phyloP scores from a whole-genome alignment of 1,139 yeast genomes.

The Ogataea hybrid region DNA sequence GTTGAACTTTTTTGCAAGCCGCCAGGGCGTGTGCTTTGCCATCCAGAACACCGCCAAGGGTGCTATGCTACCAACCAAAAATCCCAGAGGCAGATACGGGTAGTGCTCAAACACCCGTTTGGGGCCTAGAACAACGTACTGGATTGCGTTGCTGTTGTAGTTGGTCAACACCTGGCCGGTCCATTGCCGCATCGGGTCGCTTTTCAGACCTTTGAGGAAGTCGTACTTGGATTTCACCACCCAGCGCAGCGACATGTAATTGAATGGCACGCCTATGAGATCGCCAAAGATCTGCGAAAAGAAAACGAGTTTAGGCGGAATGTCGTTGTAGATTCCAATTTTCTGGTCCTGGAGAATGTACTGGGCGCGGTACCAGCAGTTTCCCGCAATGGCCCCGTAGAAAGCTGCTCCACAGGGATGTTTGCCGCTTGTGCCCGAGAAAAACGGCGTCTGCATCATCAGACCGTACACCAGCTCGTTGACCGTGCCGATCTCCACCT shows the following conservation, averaged over 20 bases:
- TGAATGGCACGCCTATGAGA: constrained; percentile 48
- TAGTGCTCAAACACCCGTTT: constrained; percentile 40
- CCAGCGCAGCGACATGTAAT: constrained; percentile 47
- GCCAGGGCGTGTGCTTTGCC: constrained; percentile 24
- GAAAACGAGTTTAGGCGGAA: constrained; percentile 47
- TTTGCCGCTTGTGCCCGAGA: constrained; percentile 13
- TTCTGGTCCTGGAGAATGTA: constrained; percentile 47
- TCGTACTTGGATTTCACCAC: constrained; percentile 40
- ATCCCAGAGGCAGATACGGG: constrained; percentile 44
- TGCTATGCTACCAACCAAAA: constrained; percentile 39
- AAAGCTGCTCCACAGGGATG: constrained; percentile 51
- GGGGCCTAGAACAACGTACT: constrained; percentile 51
- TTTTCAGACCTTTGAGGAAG: constrained; percentile 38
- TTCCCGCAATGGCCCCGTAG: constrained; percentile 51
- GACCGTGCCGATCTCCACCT: constrained; percentile 50
- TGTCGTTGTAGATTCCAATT: constrained; percentile 47
- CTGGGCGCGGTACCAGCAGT: constrained; percentile 55
- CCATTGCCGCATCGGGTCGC: constrained; percentile 52
- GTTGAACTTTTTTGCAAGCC: constrained; percentile 27
- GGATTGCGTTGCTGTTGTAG: constrained; percentile 48
- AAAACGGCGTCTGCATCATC: constrained; percentile 36
- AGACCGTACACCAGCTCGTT: constrained; percentile 49
- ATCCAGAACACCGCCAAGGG: constrained; percentile 38
- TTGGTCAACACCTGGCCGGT: constrained; percentile 45
- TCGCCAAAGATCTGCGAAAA: constrained; percentile 51